Evolutionary conservation across 1,139 yeast species (phyloP).

Genomic region (Saccharomyces hybrid): DNA sequence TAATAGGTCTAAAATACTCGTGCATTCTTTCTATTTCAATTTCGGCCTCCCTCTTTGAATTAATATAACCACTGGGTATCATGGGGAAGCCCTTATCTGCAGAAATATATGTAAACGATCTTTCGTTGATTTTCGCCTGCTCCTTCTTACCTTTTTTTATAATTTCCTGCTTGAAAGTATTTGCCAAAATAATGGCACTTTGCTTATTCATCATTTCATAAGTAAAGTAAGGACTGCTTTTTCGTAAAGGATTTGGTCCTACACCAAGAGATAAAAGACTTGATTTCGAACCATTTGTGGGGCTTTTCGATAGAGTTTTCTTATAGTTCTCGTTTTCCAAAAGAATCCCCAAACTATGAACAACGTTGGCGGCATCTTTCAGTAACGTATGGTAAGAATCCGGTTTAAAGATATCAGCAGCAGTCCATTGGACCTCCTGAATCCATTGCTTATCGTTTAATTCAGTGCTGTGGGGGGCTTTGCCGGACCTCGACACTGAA

Average conservation of each 20-base stretch:
- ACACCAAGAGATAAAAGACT: not conserved
- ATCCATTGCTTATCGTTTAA: constrained; percentile 42
- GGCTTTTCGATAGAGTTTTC: constrained; percentile 18
- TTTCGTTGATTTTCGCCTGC: constrained; percentile 15
- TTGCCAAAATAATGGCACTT: constrained; percentile 61
- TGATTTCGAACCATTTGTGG: not conserved
- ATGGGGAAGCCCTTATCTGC: constrained; percentile 68
- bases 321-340: constrained; percentile 65
- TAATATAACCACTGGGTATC: constrained; percentile 61
- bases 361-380: constrained; percentile 51
- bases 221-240: constrained; percentile 36
- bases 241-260: constrained; percentile 45
- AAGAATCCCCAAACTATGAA: constrained; percentile 75
- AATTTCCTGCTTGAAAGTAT: constrained; percentile 37
- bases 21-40: constrained; percentile 36
- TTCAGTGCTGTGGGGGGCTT: constrained; percentile 37
- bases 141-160: not conserved
- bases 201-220: constrained; percentile 61
- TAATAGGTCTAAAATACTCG: constrained; percentile 46
- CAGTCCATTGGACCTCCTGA: constrained; percentile 54
- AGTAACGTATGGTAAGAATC: constrained; percentile 44
- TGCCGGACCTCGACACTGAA: constrained; percentile 55
- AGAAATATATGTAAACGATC: constrained; percentile 66
- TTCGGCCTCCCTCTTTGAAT: constrained; percentile 75
- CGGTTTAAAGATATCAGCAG: constrained; percentile 63